A percentile compares a stretch with the other conserved stretches of the same genome.
Evolutionary conservation across 2,329 filamentous ascomycete genomes (phyloP).

Genomic region (Aphanoascus verrucosus): DNA sequence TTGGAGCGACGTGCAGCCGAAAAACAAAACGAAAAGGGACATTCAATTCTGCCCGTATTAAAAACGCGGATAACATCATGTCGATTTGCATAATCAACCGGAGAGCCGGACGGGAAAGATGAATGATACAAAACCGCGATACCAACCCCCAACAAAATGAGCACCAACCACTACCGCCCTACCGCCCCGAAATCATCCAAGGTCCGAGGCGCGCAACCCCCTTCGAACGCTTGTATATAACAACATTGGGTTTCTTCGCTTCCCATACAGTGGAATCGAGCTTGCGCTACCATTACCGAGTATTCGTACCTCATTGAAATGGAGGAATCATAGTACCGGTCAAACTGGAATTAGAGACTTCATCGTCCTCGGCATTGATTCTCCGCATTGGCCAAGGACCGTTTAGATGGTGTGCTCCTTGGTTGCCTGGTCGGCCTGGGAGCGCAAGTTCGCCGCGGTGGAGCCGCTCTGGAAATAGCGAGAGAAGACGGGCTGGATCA

Average conservation of each 20-base stretch:
- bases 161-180: neutral
- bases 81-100: slow-evolving; percentile 3
- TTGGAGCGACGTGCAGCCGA: neutral
- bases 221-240: slow-evolving; percentile 4
- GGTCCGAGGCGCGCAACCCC: neutral
- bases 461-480: slow-evolving; percentile 75
- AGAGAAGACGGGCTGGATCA: slow-evolving; percentile 81
- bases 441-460: slow-evolving; percentile 76
- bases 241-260: neutral
- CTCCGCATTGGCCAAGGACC: neutral
- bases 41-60: neutral
- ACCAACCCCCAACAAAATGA: slow-evolving; percentile 3
- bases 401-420: slow-evolving; percentile 53
- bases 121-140: slow-evolving; percentile 4
- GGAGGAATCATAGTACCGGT: neutral
- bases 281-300: neutral
- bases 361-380: neutral
- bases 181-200: neutral
- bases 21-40: neutral
- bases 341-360: neutral
- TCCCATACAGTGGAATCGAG: neutral
- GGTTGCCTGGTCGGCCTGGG: slow-evolving; percentile 65
- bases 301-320: neutral
- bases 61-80: neutral
- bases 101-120: neutral